Evolutionary conservation across 176 grass and related monocot species (phyloP).

Genomic region (Saccharum officinarum): DNA sequence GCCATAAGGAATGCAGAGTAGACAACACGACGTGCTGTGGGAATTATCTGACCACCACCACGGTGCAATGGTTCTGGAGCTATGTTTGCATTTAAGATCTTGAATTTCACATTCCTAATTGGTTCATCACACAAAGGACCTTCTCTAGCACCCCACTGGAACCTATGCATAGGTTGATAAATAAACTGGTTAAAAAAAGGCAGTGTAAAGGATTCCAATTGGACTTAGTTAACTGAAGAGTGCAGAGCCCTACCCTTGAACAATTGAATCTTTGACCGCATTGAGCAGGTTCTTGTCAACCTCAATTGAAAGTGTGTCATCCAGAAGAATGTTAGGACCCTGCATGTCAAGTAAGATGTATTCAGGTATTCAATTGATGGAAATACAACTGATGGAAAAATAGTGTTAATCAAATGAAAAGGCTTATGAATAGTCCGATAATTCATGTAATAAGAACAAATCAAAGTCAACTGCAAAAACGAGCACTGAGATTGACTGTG

Average conservation of each 20-base stretch:
- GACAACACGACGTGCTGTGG: constrained; percentile 91
- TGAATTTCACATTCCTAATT: constrained; percentile 97
- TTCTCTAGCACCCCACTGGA: constrained; percentile 99
- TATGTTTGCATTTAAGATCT: constrained; percentile 93
- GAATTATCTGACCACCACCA: constrained; percentile 98
- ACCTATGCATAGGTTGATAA: constrained; percentile 50
- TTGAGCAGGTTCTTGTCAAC: constrained; percentile 93
- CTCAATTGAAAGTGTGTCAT: constrained; percentile 93
- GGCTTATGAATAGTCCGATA: constrained; percentile 7
- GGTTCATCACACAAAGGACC: constrained; percentile 97
- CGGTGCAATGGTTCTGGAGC: constrained; percentile 90
- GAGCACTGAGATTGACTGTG: not conserved
- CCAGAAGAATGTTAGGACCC: constrained; percentile 96
- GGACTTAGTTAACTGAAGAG: constrained; percentile 19
- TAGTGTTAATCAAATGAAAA: constrained; percentile 11
- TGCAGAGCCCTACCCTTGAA: constrained; percentile 71
- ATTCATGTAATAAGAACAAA: not conserved
- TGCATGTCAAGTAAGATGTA: constrained; percentile 27
- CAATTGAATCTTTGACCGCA: constrained; percentile 93
- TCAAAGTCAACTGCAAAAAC: not conserved
- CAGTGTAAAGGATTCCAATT: constrained; percentile 8
- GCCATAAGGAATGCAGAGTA: constrained; percentile 98
- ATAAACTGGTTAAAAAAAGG: constrained; percentile 28
- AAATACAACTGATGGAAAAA: not conserved
- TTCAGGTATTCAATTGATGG: constrained; percentile 12